Conservation (phyloP, 2,329 filamentous ascomycete species). For the Pseudocercospora macadamiae region DNA sequence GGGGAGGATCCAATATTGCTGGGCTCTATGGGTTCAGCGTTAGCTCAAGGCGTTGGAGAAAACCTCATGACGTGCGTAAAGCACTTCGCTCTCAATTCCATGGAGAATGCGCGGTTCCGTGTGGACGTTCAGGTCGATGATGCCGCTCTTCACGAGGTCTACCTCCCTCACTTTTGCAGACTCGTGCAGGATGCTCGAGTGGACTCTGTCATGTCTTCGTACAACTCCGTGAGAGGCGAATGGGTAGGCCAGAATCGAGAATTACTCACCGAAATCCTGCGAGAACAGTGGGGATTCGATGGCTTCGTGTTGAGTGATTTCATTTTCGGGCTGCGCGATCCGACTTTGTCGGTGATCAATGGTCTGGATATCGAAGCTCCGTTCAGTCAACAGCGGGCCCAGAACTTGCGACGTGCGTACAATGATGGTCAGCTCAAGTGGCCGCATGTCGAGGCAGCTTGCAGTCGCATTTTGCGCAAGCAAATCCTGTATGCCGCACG, state of each 20-base stretch:
- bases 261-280: constrained; percentile 20
- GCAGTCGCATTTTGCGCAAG: background rate
- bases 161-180: constrained; percentile 27
- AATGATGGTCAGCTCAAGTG: constrained; percentile 3
- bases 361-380: constrained; percentile 26
- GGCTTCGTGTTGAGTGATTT: constrained; percentile 25
- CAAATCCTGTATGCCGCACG: background rate
- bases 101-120: constrained; percentile 36
- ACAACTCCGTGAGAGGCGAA: constrained; percentile 24
- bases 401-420: constrained; percentile 8
- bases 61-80: constrained; percentile 38
- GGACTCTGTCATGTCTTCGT: constrained; percentile 19
- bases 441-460: background rate
- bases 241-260: constrained; percentile 22
- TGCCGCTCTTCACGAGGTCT: constrained; percentile 33
- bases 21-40: constrained; percentile 32
- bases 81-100: constrained; percentile 38
- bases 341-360: constrained; percentile 21
- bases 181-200: constrained; percentile 18
- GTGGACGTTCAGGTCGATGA: constrained; percentile 35
- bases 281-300: constrained; percentile 23
- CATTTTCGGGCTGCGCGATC: constrained; percentile 22
- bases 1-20: constrained; percentile 31
- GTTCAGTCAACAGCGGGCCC: constrained; percentile 15
- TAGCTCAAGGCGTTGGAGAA: constrained; percentile 28